Conservation (phyloP, 352 stramenopile species). For the Pythium brachiatum region DNA sequence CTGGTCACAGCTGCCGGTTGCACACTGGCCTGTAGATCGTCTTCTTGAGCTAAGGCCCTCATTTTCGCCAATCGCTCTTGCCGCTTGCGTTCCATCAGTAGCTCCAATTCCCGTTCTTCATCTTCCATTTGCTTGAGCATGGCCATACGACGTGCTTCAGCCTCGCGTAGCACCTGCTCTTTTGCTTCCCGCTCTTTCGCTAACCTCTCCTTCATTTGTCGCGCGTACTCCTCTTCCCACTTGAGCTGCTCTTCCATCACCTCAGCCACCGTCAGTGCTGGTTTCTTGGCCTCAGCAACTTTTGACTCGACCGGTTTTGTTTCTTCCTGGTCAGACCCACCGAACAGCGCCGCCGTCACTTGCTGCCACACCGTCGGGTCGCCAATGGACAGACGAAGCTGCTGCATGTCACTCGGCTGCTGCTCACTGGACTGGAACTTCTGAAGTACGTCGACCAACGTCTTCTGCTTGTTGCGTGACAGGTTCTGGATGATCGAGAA, state of each 20-base stretch:
- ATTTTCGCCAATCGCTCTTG: conserved; percentile 58
- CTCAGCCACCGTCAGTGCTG: conserved; percentile 26
- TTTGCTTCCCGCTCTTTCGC: conserved; percentile 51
- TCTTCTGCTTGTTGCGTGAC: conserved; percentile 61
- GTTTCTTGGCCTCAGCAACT: neutral
- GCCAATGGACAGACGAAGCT: conserved; percentile 56
- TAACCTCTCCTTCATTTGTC: conserved; percentile 45
- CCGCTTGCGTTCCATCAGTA: conserved; percentile 59
- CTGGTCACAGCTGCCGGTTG: neutral
- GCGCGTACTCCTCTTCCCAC: conserved; percentile 63
- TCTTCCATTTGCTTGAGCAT: conserved; percentile 74
- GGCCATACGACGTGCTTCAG: conserved; percentile 42
- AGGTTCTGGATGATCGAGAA: conserved; percentile 69
- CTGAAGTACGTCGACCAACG: conserved; percentile 55
- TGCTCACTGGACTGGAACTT: conserved; percentile 61
- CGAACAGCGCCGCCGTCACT: conserved; percentile 40
- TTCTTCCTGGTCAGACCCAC: neutral
- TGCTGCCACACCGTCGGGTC: conserved; percentile 79
- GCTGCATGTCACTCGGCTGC: conserved; percentile 45
- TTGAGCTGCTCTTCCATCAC: conserved; percentile 55
- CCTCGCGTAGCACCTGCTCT: conserved; percentile 42
- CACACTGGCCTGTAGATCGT: neutral
- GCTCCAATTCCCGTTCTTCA: conserved; percentile 68
- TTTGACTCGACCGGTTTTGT: neutral
- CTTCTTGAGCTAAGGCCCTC: conserved; percentile 36